Conservation (phyloP, 108 stramenopile species). For the Craspedostauros australis region DNA sequence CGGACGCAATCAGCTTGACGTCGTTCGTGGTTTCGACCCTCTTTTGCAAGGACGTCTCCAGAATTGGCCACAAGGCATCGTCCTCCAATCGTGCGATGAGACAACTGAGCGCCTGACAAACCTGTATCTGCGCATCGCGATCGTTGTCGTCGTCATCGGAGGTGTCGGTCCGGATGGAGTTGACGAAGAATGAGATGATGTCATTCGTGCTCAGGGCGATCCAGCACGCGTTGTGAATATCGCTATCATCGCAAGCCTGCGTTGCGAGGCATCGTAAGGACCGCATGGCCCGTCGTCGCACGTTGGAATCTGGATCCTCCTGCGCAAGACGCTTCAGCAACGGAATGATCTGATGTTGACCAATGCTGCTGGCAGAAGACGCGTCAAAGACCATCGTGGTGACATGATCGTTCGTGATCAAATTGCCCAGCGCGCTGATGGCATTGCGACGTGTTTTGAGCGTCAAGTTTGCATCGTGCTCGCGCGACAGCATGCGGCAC, state of each 20-base stretch:
- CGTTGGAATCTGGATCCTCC: slow-evolving; percentile 18
- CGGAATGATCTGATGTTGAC: not conserved
- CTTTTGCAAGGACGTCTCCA: slow-evolving; percentile 15
- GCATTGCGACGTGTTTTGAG: slow-evolving; percentile 23
- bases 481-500: not conserved
- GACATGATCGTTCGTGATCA: slow-evolving; percentile 10
- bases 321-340: slow-evolving; percentile 9
- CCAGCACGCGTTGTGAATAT: no score
- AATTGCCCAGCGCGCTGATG: slow-evolving; percentile 30
- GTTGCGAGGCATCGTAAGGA: slow-evolving; percentile 29
- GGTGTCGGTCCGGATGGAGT: slow-evolving; percentile 4
- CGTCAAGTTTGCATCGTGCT: not conserved
- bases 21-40: slow-evolving; percentile 19
- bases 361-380: not conserved
- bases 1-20: slow-evolving; percentile 11
- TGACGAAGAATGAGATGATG: slow-evolving; percentile 10
- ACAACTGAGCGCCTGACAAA: slow-evolving; percentile 11
- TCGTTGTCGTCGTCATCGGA: slow-evolving; percentile 24
- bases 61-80: slow-evolving; percentile 4
- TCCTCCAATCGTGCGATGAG: slow-evolving; percentile 1
- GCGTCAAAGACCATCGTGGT: not conserved
- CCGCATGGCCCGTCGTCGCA: slow-evolving; percentile 35
- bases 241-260: no score
- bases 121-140: slow-evolving; percentile 27
- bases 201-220: not conserved